phyloP scores from a whole-genome alignment of 1,284 basidiomycete species.

The Ganoderma lingzhi region DNA sequence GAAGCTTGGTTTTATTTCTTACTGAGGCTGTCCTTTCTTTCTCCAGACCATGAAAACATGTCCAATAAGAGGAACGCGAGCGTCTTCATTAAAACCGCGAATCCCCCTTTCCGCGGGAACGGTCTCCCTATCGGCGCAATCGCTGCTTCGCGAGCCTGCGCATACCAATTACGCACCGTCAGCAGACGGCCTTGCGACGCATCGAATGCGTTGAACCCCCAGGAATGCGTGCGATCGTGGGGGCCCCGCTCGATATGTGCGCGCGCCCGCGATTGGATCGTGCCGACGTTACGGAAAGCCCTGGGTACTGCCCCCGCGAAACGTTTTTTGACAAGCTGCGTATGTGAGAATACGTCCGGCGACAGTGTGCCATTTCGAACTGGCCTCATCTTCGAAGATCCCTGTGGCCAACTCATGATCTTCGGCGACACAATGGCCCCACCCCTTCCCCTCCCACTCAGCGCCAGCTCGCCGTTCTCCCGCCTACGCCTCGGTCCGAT shows the following conservation, averaged over 20 bases:
- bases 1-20: conserved; percentile 2
- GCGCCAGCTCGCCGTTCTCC: conserved; percentile 3
- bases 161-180: conserved; percentile 11
- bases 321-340: conserved; percentile 17
- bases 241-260: not conserved
- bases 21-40: conserved; percentile 13
- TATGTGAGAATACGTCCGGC: conserved; percentile 16
- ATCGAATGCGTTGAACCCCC: conserved; percentile 1
- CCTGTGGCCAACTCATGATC: conserved; percentile 15
- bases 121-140: conserved; percentile 22
- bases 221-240: conserved; percentile 4
- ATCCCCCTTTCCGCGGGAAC: conserved; percentile 11
- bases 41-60: conserved; percentile 9
- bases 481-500: conserved; percentile 1
- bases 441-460: conserved; percentile 6
- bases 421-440: conserved; percentile 15
- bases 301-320: conserved; percentile 15
- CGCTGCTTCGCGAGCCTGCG: conserved; percentile 14
- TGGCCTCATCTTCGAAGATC: conserved; percentile 21
- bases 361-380: conserved; percentile 10
- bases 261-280: conserved; percentile 2
- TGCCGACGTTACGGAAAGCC: conserved; percentile 13
- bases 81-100: conserved; percentile 4
- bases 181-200: conserved; percentile 2
- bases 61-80: not conserved